Evolutionary conservation across 306 rosid genomes (phyloP), one percentile per base, ranked within the genome.

Genomic region (Lathyrus oleraceus): DNA sequence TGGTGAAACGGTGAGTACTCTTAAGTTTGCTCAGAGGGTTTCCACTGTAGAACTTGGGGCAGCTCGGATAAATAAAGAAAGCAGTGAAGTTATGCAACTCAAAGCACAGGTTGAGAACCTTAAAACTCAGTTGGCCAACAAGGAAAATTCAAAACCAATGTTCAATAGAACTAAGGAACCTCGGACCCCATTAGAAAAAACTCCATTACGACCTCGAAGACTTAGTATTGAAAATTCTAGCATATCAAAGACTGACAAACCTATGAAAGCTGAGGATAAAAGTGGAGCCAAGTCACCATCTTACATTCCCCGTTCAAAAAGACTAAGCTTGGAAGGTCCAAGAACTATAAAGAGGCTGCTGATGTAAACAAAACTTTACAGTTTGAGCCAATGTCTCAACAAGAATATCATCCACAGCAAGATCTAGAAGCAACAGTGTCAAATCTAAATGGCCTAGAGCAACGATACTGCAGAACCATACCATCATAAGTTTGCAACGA

Each of bases 141-240:
- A n/a, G n/a, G 95, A 88, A 76, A 77, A 58, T 20, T 87, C 81
- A 65, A 72, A 71, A 59, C 9, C 72, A 10, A 42, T 51, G 75
- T 36, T 65, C 5, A 83, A 21, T 38, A 87, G 77, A 79, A 64
- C 73, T 7, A 84, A 81, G 66, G 85, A 85, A 67, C 81, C 81
- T 5, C 56, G 77, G 52, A 76, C 87, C 21, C 84, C 74, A 21
- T 15, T 53, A 21, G 79, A 79, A 56, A 85, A 73, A 83, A 89
- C 95, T 72, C 92, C 96, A 56, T 60, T 77, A 16, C 87, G 85
- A 42, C 71, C 66, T n/a, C 78, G 92, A 69, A 78, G 89, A 84
- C 83, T 90, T 47, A 90, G 97, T 84, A 84, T 88, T 72, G 98
- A 94, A 63, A n/a, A n/a, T n/a, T n/a, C n/a, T n/a, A n/a, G n/a